phyloP scores from a whole-genome alignment of 2,329 filamentous ascomycete species.

The Colletotrichum spaethianum region DNA sequence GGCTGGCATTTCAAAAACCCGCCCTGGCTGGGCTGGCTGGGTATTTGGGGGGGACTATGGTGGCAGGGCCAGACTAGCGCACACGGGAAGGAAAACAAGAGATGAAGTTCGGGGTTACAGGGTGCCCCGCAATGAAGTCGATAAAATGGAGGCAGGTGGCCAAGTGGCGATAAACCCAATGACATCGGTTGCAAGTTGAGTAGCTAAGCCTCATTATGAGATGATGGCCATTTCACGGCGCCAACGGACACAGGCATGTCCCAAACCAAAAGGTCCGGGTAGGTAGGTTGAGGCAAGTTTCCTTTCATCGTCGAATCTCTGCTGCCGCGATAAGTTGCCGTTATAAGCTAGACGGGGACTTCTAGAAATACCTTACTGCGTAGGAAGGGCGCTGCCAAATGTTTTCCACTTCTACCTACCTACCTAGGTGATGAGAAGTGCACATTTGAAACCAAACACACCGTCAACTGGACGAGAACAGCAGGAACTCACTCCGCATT shows the following conservation, averaged over 20 bases:
- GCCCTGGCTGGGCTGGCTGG: slow-evolving; percentile 11
- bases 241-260: background rate
- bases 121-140: slow-evolving; percentile 34
- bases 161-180: slow-evolving; percentile 18
- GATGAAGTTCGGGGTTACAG: slow-evolving; percentile 28
- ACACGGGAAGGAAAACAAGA: slow-evolving; percentile 32
- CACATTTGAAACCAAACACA: background rate
- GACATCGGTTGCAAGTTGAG: background rate
- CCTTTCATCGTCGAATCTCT: background rate
- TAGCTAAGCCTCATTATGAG: background rate
- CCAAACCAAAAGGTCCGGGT: too few relatives aligned
- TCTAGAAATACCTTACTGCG: background rate
- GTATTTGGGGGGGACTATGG: slow-evolving; percentile 6
- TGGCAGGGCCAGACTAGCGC: slow-evolving; percentile 8
- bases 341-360: background rate
- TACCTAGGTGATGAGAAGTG: background rate
- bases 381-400: background rate
- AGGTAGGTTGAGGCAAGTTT: background rate
- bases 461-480: background rate
- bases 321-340: background rate
- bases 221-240: background rate
- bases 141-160: slow-evolving; percentile 14
- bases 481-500: background rate
- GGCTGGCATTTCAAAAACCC: background rate
- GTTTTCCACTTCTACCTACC: background rate